Conservation (phyloP, 345 rosid genomes). For the Sonneratia alba region DNA sequence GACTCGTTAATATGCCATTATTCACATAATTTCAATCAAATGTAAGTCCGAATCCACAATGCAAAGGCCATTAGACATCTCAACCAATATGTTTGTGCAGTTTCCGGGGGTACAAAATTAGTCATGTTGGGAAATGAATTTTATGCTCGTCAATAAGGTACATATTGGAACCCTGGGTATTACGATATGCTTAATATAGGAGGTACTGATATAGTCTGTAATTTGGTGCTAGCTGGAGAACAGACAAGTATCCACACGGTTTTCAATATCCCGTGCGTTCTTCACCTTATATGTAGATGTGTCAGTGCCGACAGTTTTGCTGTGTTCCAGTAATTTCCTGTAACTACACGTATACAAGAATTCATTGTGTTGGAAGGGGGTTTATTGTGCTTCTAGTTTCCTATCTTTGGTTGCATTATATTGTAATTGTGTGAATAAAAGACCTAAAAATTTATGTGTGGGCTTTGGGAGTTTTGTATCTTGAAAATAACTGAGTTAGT, state of each 20-base stretch:
- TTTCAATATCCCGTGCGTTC: conserved; percentile 43
- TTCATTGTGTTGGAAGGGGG: too few species aligned
- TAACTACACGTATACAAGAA: too few species aligned
- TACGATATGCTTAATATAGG: background rate
- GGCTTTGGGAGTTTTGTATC: too few species aligned
- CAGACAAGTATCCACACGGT: conserved; percentile 56
- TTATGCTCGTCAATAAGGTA: conserved; percentile 41
- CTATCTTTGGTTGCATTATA: too few species aligned
- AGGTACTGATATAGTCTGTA: background rate
- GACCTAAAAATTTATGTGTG: too few species aligned
- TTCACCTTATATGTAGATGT: conserved; percentile 44
- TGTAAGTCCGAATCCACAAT: conserved; percentile 60
- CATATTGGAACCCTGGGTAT: background rate
- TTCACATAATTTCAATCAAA: background rate
- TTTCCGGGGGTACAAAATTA: conserved; percentile 66
- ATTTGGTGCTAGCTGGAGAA: conserved; percentile 55
- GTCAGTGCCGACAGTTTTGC: conserved; percentile 75
- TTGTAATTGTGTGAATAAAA: too few species aligned
- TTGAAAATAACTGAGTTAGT: too few species aligned
- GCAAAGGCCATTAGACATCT: conserved; percentile 23
- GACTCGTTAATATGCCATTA: background rate
- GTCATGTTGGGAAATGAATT: conserved; percentile 96
- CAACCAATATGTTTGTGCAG: conserved; percentile 65
- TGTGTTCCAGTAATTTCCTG: conserved; percentile 52
- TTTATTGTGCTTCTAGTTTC: too few species aligned